Conservation (phyloP, 225 moss, liverwort and hornwort species). For the Antitrichia curtipendula region DNA sequence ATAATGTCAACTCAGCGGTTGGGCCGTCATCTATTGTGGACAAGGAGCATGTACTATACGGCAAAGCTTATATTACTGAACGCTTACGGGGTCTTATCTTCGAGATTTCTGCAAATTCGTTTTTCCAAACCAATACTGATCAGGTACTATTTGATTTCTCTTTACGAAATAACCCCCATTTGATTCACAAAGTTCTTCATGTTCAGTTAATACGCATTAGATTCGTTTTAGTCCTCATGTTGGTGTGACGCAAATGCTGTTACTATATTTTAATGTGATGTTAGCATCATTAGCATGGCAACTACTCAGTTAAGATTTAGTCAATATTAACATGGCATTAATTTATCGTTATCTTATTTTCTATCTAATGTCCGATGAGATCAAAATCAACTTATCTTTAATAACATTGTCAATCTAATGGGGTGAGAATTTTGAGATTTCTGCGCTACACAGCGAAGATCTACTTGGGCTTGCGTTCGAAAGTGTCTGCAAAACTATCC, state of each 20-base stretch:
- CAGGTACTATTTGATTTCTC: conserved; percentile 38
- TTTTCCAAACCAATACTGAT: conserved; percentile 85
- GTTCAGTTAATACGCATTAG: neutral
- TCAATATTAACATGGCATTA: neutral
- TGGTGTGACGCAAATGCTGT: neutral
- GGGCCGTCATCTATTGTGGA: conserved; percentile 73
- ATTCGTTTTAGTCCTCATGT: neutral
- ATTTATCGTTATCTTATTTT: neutral
- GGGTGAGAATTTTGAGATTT: neutral
- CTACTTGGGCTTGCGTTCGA: neutral
- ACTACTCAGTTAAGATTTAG: neutral
- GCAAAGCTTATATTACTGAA: conserved; percentile 66
- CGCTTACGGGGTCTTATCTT: conserved; percentile 71
- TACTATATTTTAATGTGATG: neutral
- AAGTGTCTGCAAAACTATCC: neutral
- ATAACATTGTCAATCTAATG: neutral
- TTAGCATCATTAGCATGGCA: neutral
- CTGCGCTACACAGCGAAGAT: neutral
- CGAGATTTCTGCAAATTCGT: conserved; percentile 93
- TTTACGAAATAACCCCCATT: no score
- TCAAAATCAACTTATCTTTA: neutral
- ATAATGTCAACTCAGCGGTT: conserved; percentile 74
- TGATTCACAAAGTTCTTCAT: neutral
- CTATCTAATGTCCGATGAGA: neutral
- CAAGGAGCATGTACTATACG: conserved; percentile 71